Evolutionary conservation across 2,329 filamentous ascomycete species (phyloP).

Genomic region (Penicillium decumbens): DNA sequence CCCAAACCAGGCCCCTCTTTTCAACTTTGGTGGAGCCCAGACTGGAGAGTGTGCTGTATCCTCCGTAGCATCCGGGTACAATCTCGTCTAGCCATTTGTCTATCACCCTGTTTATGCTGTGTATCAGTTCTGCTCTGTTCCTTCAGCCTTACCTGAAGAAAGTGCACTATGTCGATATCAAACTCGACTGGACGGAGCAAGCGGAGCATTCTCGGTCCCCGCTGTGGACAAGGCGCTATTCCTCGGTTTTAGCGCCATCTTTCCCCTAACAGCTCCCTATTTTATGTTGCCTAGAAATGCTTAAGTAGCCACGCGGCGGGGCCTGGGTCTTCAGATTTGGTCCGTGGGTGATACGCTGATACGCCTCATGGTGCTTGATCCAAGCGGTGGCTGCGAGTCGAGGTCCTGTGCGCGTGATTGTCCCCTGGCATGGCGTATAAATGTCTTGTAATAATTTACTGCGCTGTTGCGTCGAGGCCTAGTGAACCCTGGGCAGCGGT

Average conservation of each 20-base stretch:
- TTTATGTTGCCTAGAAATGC: constrained; percentile 10
- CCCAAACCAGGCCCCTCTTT: background rate
- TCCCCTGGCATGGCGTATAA: constrained; percentile 1
- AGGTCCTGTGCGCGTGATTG: background rate
- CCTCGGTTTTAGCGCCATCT: background rate
- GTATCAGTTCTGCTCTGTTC: background rate
- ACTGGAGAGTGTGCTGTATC: constrained; percentile 3
- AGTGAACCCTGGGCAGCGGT: background rate
- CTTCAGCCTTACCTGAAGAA: background rate
- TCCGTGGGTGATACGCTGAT: background rate
- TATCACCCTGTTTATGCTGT: too few species aligned
- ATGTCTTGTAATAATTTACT: background rate
- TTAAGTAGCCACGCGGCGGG: constrained; percentile 10
- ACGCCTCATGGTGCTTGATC: background rate
- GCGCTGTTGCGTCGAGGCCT: background rate
- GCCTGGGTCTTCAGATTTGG: background rate
- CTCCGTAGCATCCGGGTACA: constrained; percentile 5
- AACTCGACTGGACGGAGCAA: background rate
- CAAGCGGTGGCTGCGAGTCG: constrained; percentile 1
- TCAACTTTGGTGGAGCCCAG: constrained; percentile 6
- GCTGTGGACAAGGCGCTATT: constrained; percentile 12
- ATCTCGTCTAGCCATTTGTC: background rate
- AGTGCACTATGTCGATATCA: background rate
- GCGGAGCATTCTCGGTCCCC: constrained; percentile 4
- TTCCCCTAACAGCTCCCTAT: background rate